phyloP scores from a whole-genome alignment of 78 protist genomes.

The Mantamonas sphyraenae region DNA sequence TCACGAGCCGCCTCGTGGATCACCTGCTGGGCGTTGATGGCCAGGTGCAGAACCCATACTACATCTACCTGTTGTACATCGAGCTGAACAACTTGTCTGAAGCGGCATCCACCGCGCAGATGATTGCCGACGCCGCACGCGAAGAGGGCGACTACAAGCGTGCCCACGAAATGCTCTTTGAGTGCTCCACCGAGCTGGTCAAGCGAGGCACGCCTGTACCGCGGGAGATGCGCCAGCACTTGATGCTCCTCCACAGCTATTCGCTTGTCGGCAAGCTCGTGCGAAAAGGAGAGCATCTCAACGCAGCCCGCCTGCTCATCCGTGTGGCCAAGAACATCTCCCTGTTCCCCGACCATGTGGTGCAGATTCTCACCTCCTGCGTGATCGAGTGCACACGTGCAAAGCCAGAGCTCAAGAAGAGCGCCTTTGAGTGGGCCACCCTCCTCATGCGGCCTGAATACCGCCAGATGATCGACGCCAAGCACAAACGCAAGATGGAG shows the following conservation, averaged over 20 bases:
- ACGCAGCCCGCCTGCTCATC: slow-evolving; percentile 63
- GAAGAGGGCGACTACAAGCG: slow-evolving; percentile 50
- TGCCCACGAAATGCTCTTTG: slow-evolving; percentile 48
- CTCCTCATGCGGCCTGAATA: slow-evolving; percentile 58
- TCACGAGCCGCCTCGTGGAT: slow-evolving; percentile 44
- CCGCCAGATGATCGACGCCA: slow-evolving; percentile 24
- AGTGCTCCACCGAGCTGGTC: slow-evolving; percentile 40
- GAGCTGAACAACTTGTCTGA: slow-evolving; percentile 40
- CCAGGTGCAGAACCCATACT: slow-evolving; percentile 41
- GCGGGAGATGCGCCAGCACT: slow-evolving; percentile 16
- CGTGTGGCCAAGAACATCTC: slow-evolving; percentile 62
- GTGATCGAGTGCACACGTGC: slow-evolving; percentile 67
- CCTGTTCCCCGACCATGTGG: slow-evolving; percentile 52
- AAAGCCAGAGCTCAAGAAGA: slow-evolving; percentile 4
- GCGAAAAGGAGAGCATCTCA: slow-evolving; percentile 13
- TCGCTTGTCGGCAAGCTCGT: slow-evolving; percentile 30
- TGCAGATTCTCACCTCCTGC: slow-evolving; percentile 53
- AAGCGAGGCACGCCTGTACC: slow-evolving; percentile 15
- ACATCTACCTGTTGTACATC: slow-evolving; percentile 54
- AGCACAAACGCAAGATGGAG: slow-evolving; percentile 56
- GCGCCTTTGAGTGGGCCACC: slow-evolving; percentile 61
- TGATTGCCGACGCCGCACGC: slow-evolving; percentile 61
- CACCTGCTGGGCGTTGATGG: slow-evolving; percentile 44
- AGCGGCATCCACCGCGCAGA: slow-evolving; percentile 61
- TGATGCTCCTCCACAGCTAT: slow-evolving; percentile 59